A percentile compares a stretch with the other conserved stretches of the same genome.
Conservation (phyloP, 345 rosid genomes). For the Lepidium didymum region DNA sequence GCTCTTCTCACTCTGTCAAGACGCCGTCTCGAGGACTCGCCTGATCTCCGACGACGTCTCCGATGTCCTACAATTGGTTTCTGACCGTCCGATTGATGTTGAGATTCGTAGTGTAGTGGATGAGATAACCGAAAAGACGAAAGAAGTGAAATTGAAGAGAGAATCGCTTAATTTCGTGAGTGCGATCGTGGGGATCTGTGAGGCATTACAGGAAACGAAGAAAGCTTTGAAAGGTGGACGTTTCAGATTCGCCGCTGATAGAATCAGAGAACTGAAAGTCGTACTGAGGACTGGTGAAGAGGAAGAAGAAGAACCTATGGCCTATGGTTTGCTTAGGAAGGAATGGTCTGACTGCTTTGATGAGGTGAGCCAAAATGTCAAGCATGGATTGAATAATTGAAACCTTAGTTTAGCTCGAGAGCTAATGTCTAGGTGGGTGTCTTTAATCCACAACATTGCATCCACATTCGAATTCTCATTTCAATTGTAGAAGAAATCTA, state of each 20-base stretch:
- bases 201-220: slow-evolving; percentile 55
- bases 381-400: not conserved
- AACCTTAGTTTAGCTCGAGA: not conserved
- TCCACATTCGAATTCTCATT: not conserved
- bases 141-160: slow-evolving; percentile 54
- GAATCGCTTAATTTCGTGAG: slow-evolving; percentile 58
- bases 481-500: not conserved
- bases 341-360: slow-evolving; percentile 83
- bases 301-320: slow-evolving; percentile 64
- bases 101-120: slow-evolving; percentile 55
- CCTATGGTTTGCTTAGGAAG: slow-evolving; percentile 57
- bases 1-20: slow-evolving; percentile 72
- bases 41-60: slow-evolving; percentile 38
- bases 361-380: slow-evolving; percentile 40
- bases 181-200: slow-evolving; percentile 49
- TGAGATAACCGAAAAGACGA: slow-evolving; percentile 47
- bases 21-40: slow-evolving; percentile 49
- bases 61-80: slow-evolving; percentile 44
- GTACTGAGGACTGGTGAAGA: slow-evolving; percentile 64
- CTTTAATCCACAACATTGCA: not conserved
- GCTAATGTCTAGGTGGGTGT: not conserved
- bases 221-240: slow-evolving; percentile 52
- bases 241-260: slow-evolving; percentile 69
- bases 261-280: slow-evolving; percentile 54
- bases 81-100: slow-evolving; percentile 54